Evolutionary conservation across 495 filamentous ascomycete species (phyloP), one percentile per base, ranked within the genome.

Genomic region (Xylaria intraflava): DNA sequence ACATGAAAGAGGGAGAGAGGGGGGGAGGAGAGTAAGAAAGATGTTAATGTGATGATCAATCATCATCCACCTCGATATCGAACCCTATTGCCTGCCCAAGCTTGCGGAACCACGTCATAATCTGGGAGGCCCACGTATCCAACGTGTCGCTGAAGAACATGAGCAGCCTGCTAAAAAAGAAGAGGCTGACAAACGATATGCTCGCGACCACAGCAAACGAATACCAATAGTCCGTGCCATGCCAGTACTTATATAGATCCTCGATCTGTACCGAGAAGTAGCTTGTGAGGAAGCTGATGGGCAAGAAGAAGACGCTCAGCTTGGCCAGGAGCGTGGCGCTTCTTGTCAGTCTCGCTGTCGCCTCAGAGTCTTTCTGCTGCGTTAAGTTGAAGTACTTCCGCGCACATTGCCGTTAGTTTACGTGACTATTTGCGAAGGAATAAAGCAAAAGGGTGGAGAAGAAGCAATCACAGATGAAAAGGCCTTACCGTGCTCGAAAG

Each of bases 301-400:
- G 89, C 40, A 95, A 72, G 70, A 95, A 95, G 40, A 94, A 72
- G 44, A 94, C 88, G 11, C 85, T 89, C 40, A 87, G 81, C 62
- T 92, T 92, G 23, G 86, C 87, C 12, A 94, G 71, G n/a, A 93
- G 70, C 35, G 90, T 88, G 0, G 89, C 90, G 55, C 88, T 84
- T 26, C 87, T 75, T 0, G 88, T 91, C 20, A 95, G 76, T 26
- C 83, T 79, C 46, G 91, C 88, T 6, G 90, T 86, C 2, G 84
- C 82, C 50, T 85, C 78, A 2, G 87, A 88, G 69, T 95, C 86
- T 61, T 88, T 88, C 61, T 92, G 83, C 11, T 89, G 84, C 49
- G 88, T 90, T 59, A 95, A 77, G 70, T 90, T 92, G 78, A 93
- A 94, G 67, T 89, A 89, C 86, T 89, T 43, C 35, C 19, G 40